phyloP scores from a whole-genome alignment of 176 grass and related monocot genomes.

The Aegilops speltoides region DNA sequence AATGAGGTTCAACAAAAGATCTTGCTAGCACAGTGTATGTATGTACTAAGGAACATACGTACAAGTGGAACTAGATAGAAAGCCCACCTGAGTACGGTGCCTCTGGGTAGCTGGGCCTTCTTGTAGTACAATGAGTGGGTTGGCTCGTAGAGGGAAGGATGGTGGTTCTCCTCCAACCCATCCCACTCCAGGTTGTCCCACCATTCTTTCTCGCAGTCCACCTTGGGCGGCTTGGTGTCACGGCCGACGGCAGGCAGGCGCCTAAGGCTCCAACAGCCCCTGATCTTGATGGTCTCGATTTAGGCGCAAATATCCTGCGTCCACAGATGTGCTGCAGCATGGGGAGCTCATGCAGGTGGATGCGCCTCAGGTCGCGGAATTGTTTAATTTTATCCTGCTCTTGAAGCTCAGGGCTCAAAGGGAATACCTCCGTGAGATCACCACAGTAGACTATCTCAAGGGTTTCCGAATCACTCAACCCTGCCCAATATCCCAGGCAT shows the following conservation, averaged over 20 bases:
- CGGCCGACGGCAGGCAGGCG: rapidly evolving
- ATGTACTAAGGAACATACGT: not conserved
- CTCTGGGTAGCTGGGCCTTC: not conserved
- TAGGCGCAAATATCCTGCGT: not conserved
- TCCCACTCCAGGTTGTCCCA: conserved; percentile 20
- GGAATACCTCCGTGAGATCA: not conserved
- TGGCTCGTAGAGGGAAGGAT: not conserved
- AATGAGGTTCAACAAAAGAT: not conserved
- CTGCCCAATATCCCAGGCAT: no score
- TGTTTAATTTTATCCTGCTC: not conserved
- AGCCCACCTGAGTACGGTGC: not conserved
- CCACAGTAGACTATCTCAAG: not conserved
- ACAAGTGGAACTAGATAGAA: not conserved
- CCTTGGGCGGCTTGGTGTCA: not conserved
- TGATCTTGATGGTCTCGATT: not conserved
- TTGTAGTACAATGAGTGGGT: not conserved
- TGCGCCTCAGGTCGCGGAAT: not conserved
- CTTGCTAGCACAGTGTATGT: not conserved
- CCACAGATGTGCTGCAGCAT: not conserved
- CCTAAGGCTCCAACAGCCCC: conserved; percentile 23
- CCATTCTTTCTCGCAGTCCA: conserved; percentile 33
- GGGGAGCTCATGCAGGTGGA: conserved; percentile 26
- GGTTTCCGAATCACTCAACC: not conserved
- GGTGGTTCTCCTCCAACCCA: rapidly evolving
- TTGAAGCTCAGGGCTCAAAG: not conserved